A percentile compares a stretch with the other conserved stretches of the same genome.
Conservation (phyloP, 1,139 yeast genomes). For the Insectozyma bohioensis region DNA sequence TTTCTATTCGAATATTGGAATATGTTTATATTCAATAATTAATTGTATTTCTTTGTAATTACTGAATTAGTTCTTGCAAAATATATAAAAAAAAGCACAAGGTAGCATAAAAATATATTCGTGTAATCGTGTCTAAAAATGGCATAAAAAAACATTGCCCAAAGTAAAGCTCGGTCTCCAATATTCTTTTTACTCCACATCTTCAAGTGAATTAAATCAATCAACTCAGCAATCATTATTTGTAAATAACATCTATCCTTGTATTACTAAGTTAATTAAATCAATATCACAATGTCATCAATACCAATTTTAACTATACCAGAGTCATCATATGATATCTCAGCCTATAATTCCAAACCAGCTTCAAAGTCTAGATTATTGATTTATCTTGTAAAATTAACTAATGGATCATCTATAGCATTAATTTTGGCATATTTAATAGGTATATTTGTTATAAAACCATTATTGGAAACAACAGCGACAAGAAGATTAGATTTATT, state of each 20-base stretch:
- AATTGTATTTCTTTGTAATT: no score
- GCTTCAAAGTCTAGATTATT: conserved; percentile 28
- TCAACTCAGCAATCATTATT: not conserved
- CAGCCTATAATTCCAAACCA: conserved; percentile 19
- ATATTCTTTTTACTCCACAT: no score
- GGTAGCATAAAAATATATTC: no score
- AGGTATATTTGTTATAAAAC: conserved; percentile 35
- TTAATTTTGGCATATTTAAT: conserved; percentile 31
- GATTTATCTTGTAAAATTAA: conserved; percentile 30
- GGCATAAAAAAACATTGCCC: no score
- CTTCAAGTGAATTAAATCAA: no score
- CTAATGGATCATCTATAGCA: conserved; percentile 37
- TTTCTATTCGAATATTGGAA: no score
- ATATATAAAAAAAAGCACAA: no score
- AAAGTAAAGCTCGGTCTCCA: not conserved
- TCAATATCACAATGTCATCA: conserved; percentile 10
- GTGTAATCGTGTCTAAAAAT: no score
- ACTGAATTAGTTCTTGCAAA: no score
- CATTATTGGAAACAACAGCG: conserved; percentile 34
- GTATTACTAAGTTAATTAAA: no score
- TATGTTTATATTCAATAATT: no score
- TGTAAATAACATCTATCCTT: no score
- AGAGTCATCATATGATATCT: conserved; percentile 41
- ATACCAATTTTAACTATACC: conserved; percentile 45
- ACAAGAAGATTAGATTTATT: conserved; percentile 34